Base-by-base conservation (phyloP, 768 basidiomycete species). In the Macrolepiota fuliginosa region DNA sequence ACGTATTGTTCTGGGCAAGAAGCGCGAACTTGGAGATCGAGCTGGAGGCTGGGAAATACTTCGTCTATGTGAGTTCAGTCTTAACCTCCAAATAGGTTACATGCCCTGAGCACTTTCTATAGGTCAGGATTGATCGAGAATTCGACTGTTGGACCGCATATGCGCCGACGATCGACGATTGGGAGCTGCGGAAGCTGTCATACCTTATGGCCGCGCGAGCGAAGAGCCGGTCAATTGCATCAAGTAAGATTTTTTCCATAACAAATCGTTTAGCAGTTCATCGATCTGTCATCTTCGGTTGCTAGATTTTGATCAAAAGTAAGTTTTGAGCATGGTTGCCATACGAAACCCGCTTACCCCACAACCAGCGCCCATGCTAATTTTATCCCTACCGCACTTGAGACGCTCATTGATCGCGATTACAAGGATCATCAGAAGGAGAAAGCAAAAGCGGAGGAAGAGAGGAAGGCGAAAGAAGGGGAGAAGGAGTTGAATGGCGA, bases 211-310 rank as follows among this genome's bases (percentile, higher is more conserved):
- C 76, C 12, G 77, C 81, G 62, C 71, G 79, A 37, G 74, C 81
- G 2, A 80, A 77, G 68, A 76, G 79, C 59, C 78, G 77, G 51
- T 76, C 81, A 5, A 74, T 83, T 63, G 81, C 77, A 12, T 69
- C 74, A 3, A 83, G 82, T 83, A 65, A 62, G 80, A 70, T 7
- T 22, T 46, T 29, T 25, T 19, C 10, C 12, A 2, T 42, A 42
- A 54, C 39, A 24, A 11, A 4, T 12, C n/a, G 0, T 19, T 39
- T 58, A 15, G 22, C 39, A 36, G 24, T 53, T 56, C 0, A n/a
- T 36, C 49, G 24, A 59, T 46, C 22, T 53, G n/a, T 10, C 24
- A 6, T 50, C 35, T 47, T 39, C 42, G 4, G 46, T 45, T 29
- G 19, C 5, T 37, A 76, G 77, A 76, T 52, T 76, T 74, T 61